Conservation (phyloP, 192 early-diverging fungal genomes). For the Mortierella antarctica region DNA sequence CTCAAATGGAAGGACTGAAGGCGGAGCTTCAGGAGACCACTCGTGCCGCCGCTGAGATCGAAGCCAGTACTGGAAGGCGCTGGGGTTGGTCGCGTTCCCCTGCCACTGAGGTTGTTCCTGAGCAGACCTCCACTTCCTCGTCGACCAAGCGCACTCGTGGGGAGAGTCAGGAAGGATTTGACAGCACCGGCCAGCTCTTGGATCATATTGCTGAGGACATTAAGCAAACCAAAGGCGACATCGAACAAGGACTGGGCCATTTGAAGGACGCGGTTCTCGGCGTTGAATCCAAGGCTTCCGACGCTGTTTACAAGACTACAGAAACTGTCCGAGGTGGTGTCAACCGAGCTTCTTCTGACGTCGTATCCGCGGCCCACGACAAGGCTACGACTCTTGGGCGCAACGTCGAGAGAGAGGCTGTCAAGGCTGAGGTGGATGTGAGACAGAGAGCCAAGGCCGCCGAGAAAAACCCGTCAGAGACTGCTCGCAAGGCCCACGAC, state of each 20-base stretch:
- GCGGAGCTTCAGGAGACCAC: background rate
- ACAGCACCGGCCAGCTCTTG: constrained; percentile 22
- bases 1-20: constrained; percentile 25
- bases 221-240: constrained; percentile 28
- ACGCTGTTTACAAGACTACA: background rate
- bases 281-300: constrained; percentile 6
- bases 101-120: background rate
- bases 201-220: constrained; percentile 36
- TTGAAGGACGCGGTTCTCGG: constrained; percentile 27
- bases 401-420: too few relatives aligned
- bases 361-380: too few relatives aligned
- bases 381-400: too few relatives aligned
- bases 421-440: too few relatives aligned
- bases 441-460: background rate
- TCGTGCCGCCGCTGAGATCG: background rate
- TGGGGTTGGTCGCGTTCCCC: constrained; percentile 18
- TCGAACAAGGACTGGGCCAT: constrained; percentile 9
- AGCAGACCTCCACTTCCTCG: background rate
- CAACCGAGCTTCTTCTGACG: background rate
- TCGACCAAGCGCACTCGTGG: constrained; percentile 12
- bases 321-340: constrained; percentile 7
- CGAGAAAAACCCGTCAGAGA: too few relatives aligned
- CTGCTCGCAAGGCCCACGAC: constrained; percentile 22
- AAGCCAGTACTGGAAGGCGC: constrained; percentile 2
- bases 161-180: constrained; percentile 19